These are phyloP conservation scores for Perkinsus chesapeaki DNA, from an alignment of 169 alveolate genomes.

Conservation along the genomic window DNA sequence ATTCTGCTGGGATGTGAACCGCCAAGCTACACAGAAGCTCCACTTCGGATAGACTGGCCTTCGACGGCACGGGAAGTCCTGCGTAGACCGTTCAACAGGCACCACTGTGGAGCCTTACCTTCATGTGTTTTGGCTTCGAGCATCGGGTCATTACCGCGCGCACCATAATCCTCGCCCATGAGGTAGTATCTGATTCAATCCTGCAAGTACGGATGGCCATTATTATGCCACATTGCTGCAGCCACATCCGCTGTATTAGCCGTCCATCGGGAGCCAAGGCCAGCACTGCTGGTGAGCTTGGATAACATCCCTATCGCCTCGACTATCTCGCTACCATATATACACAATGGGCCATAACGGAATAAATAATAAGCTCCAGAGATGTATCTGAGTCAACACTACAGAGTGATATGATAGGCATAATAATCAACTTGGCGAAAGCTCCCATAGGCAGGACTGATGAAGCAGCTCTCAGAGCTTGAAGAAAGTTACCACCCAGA, in stretches of 20 bases:
- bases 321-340: neutral
- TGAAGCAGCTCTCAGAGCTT: neutral
- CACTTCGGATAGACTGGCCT: neutral
- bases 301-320: neutral
- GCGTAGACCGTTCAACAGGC: neutral
- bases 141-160: neutral
- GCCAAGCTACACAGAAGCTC: neutral
- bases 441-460: neutral
- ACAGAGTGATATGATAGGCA: neutral
- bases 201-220: neutral
- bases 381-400: neutral
- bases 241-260: neutral
- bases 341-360: neutral
- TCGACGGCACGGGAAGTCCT: neutral
- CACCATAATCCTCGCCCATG: neutral
- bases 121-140: neutral
- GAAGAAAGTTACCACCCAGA: neutral
- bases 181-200: neutral
- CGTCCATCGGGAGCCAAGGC: neutral
- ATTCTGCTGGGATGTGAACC: neutral
- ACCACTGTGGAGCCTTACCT: neutral
- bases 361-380: neutral
- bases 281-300: constrained; percentile 1
- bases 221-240: neutral
- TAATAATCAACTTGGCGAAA: neutral